phyloP scores from a whole-genome alignment of 2,329 filamentous ascomycete genomes.

The Ophiocordyceps camponoti-saundersi region DNA sequence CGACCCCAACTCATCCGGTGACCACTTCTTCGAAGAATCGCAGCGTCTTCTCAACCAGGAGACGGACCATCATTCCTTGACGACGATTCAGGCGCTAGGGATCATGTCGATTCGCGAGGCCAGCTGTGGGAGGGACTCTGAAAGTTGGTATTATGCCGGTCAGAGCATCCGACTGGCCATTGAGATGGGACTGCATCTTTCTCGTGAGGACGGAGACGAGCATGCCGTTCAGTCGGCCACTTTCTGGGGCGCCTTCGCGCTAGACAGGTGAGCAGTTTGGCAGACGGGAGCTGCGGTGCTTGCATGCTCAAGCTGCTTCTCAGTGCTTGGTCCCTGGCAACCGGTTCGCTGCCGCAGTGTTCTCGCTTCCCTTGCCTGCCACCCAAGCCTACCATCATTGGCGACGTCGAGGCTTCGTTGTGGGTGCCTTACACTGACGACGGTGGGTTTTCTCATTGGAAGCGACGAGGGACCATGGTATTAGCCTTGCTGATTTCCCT shows the following conservation, averaged over 20 bases:
- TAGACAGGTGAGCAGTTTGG: conserved; percentile 39
- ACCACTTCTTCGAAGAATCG: conserved; percentile 59
- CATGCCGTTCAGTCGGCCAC: conserved; percentile 41
- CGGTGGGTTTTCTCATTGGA: conserved; percentile 21
- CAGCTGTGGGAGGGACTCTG: conserved; percentile 54
- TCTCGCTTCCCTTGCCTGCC: conserved; percentile 39
- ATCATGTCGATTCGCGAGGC: conserved; percentile 63
- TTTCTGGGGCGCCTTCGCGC: conserved; percentile 44
- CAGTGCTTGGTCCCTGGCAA: conserved; percentile 49
- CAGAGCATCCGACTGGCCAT: conserved; percentile 56
- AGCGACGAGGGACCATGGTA: not conserved
- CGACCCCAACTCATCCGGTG: conserved; percentile 48
- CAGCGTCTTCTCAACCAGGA: conserved; percentile 41
- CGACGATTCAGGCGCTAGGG: conserved; percentile 57
- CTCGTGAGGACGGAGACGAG: conserved; percentile 34
- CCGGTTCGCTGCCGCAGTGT: conserved; percentile 42
- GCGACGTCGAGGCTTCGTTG: conserved; percentile 39
- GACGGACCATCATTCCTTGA: conserved; percentile 42
- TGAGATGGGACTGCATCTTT: conserved; percentile 51
- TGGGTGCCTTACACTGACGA: conserved; percentile 44
- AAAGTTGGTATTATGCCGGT: conserved; percentile 56
- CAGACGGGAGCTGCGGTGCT: conserved; percentile 3
- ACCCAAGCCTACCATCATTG: conserved; percentile 42
- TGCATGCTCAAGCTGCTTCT: conserved; percentile 1
- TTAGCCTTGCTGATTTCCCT: not conserved